A percentile compares a stretch with the other conserved stretches of the same genome.
Evolutionary conservation across 768 basidiomycete species (phyloP).

Genomic region (Tulasnella sp.): DNA sequence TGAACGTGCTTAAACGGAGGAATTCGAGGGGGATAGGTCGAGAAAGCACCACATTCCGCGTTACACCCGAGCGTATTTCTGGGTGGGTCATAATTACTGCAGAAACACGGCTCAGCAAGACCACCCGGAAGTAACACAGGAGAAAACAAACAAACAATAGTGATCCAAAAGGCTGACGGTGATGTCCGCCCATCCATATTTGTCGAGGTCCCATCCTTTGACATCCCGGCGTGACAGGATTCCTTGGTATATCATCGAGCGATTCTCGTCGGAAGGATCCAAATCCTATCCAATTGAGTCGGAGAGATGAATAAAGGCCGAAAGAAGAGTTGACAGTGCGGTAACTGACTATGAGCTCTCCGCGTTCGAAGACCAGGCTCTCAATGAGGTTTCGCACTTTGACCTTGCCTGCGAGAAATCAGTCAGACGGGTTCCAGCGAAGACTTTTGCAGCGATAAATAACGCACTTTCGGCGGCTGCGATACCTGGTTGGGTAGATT

Average conservation of each 20-base stretch:
- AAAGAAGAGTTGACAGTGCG: conserved; percentile 22
- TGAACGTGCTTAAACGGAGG: conserved; percentile 59
- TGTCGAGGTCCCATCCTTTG: conserved; percentile 46
- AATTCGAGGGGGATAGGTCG: conserved; percentile 71
- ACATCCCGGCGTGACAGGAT: conserved; percentile 47
- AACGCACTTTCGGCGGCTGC: conserved; percentile 58
- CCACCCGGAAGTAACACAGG: background rate
- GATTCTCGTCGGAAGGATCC: conserved; percentile 64
- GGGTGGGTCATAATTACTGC: conserved; percentile 12
- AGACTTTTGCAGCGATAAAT: background rate
- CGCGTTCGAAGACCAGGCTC: conserved; percentile 58
- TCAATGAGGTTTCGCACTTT: conserved; percentile 77
- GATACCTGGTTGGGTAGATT: conserved; percentile 82
- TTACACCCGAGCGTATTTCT: conserved; percentile 20
- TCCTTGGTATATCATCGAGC: conserved; percentile 59
- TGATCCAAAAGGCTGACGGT: conserved; percentile 63
- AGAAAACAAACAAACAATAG: conserved; percentile 39
- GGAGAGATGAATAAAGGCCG: background rate
- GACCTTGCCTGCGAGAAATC: conserved; percentile 41
- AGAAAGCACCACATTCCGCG: conserved; percentile 42
- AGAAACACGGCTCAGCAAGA: background rate
- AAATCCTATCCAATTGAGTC: conserved; percentile 45
- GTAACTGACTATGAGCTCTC: conserved; percentile 75
- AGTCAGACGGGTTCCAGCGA: background rate
- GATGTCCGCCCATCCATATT: conserved; percentile 59